Conservation (phyloP, 768 basidiomycete species). For the Termitomyces sp. region DNA sequence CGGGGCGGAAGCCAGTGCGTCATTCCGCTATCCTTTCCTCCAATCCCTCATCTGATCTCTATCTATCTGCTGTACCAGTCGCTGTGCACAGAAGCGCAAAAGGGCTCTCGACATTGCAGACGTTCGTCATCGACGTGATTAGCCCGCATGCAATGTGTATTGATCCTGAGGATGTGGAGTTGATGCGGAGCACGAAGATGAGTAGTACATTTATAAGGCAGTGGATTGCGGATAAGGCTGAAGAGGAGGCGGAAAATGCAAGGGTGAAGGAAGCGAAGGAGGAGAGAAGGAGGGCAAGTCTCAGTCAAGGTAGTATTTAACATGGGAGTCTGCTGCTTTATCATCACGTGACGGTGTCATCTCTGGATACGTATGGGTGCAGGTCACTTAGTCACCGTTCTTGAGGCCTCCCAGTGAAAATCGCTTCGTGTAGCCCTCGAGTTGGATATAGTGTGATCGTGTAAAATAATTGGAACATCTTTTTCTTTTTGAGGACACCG, state of each 20-base stretch:
- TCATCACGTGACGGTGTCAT: too few relatives aligned
- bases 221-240: constrained; percentile 51
- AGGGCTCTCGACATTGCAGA: constrained; percentile 50
- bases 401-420: too few relatives aligned
- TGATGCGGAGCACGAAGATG: constrained; percentile 79
- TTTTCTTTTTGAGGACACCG: too few relatives aligned
- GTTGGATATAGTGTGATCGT: too few relatives aligned
- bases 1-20: constrained; percentile 72
- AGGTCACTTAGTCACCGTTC: too few relatives aligned
- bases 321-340: too few relatives aligned
- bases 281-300: neutral
- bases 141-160: constrained; percentile 55
- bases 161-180: constrained; percentile 59
- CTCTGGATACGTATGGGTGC: too few relatives aligned
- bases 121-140: constrained; percentile 88
- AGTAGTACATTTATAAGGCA: constrained; percentile 90
- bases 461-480: too few relatives aligned
- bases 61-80: constrained; percentile 37
- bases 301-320: neutral
- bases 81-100: constrained; percentile 52
- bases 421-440: too few relatives aligned
- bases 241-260: constrained; percentile 2
- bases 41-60: neutral
- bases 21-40: neutral
- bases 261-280: neutral